Conservation (phyloP, 2,329 filamentous ascomycete species). For the Fusarium sp. region DNA sequence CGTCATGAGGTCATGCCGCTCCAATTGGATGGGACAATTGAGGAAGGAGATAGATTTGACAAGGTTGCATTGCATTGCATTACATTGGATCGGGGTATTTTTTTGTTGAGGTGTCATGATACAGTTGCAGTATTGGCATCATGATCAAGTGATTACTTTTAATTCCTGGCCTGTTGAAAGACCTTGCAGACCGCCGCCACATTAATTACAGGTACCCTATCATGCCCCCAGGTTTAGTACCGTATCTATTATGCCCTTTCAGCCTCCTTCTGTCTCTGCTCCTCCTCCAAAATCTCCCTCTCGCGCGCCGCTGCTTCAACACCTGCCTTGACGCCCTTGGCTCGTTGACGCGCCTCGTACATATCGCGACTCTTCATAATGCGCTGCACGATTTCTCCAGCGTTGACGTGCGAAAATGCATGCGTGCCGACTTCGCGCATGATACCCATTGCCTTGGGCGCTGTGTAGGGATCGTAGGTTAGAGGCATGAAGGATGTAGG, state of each 20-base stretch:
- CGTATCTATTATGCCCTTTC: conserved; percentile 42
- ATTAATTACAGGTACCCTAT: conserved; percentile 14
- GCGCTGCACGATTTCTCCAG: conserved; percentile 88
- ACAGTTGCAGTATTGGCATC: conserved; percentile 4
- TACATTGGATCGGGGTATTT: conserved; percentile 12
- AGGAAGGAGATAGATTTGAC: neutral
- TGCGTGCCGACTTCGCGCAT: conserved; percentile 83
- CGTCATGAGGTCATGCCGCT: conserved; percentile 25
- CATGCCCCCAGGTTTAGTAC: neutral
- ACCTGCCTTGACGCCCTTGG: conserved; percentile 88
- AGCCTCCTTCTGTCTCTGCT: conserved; percentile 63
- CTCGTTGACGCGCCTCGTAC: conserved; percentile 91
- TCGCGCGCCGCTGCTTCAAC: conserved; percentile 75
- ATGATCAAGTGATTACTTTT: conserved; percentile 34
- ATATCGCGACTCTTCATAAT: conserved; percentile 88
- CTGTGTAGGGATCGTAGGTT: conserved; percentile 83
- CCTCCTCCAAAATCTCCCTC: conserved; percentile 71
- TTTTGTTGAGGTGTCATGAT: conserved; percentile 24
- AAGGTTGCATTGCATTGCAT: conserved; percentile 29
- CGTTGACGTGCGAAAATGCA: conserved; percentile 87
- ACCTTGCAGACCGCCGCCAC: conserved; percentile 32
- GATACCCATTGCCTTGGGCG: conserved; percentile 83
- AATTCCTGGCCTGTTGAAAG: conserved; percentile 44
- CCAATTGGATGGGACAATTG: neutral
- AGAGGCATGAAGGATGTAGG: conserved; percentile 89